Evolutionary conservation across 2,329 filamentous ascomycete genomes (phyloP), one percentile per base, ranked within the genome.

Genomic region (Mycosphaerelloides madeirae): DNA sequence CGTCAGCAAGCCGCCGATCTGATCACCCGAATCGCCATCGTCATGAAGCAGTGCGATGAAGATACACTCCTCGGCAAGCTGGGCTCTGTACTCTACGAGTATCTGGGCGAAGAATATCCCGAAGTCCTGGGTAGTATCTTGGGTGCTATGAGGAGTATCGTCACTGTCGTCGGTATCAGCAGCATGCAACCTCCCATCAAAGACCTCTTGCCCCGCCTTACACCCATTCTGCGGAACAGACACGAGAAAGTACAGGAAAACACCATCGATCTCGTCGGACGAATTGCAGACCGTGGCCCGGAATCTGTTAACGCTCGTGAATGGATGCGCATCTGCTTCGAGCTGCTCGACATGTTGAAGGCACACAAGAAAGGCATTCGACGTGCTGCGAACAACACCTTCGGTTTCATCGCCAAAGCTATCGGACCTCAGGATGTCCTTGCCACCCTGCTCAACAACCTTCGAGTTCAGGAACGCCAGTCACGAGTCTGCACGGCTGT

Each of bases 321-420:
- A 69, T 98, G 93, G 93, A 98, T 98, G 94, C 84, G 93, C 65
- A 98, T 98, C 66, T 98, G 93, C 72, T 98, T 98, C 68, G 93
- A 98, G 72, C 76, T 98, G 42, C 81, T 98, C 22, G 93, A 98
- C 70, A 98, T 98, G 93, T 80, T 98, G 61, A 98, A 98, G 71
- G 93, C 93, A 6, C 93, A 98, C 76, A 98, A 98, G 73, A 98
- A 98, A 77, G 94, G 93, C 54, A 98, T 98, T 57, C 86, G 93
- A 54, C 85, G 93, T 67, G 93, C 93, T 16, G 94, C 93, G 58
- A 98, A 98, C 79, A 98, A 98, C 74, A 98, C 93, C 0, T 98
- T 98, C 61, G 93, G 93, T 66, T 98, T 96, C 77, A 98, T 98
- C 61, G 93, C 93, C 65, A 98, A 98, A 71, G 93, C 93, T 48